phyloP scores from a whole-genome alignment of 2,329 filamentous ascomycete genomes.

The Ceratocystis smalleyi region DNA sequence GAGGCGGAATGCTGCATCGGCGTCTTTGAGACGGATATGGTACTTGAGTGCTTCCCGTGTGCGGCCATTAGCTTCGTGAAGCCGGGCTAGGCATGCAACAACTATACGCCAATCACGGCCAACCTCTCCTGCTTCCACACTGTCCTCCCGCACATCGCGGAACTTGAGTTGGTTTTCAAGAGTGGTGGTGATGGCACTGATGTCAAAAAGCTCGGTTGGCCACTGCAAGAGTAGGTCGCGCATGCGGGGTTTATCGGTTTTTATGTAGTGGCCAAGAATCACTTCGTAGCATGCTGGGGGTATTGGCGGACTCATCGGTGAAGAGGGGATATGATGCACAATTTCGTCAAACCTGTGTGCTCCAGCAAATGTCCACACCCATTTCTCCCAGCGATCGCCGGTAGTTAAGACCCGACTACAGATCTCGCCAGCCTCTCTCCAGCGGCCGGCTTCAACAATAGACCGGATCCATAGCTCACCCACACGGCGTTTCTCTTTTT shows the following conservation, averaged over 20 bases:
- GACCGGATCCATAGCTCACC: slow-evolving; percentile 90
- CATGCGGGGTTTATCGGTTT: slow-evolving; percentile 58
- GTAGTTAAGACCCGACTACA: slow-evolving; percentile 71
- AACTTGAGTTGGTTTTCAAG: slow-evolving; percentile 71
- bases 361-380: slow-evolving; percentile 83
- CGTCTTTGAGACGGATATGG: slow-evolving; percentile 83
- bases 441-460: slow-evolving; percentile 58
- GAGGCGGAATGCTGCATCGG: slow-evolving; percentile 70
- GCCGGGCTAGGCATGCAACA: slow-evolving; percentile 68
- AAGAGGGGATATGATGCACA: slow-evolving; percentile 62
- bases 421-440: slow-evolving; percentile 61
- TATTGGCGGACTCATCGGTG: slow-evolving; percentile 62
- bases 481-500: slow-evolving; percentile 78
- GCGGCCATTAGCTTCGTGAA: slow-evolving; percentile 69
- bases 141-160: slow-evolving; percentile 59
- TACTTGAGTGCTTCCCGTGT: slow-evolving; percentile 72
- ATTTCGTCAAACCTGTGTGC: slow-evolving; percentile 83
- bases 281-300: slow-evolving; percentile 76
- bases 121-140: slow-evolving; percentile 54
- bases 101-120: slow-evolving; percentile 78
- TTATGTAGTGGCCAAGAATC: slow-evolving; percentile 76
- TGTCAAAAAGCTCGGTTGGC: slow-evolving; percentile 72
- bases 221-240: slow-evolving; percentile 67
- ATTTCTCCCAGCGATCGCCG: slow-evolving; percentile 79
- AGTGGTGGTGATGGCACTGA: slow-evolving; percentile 56